Conservation (phyloP, 768 basidiomycete species). For the Boletus reticulatus region DNA sequence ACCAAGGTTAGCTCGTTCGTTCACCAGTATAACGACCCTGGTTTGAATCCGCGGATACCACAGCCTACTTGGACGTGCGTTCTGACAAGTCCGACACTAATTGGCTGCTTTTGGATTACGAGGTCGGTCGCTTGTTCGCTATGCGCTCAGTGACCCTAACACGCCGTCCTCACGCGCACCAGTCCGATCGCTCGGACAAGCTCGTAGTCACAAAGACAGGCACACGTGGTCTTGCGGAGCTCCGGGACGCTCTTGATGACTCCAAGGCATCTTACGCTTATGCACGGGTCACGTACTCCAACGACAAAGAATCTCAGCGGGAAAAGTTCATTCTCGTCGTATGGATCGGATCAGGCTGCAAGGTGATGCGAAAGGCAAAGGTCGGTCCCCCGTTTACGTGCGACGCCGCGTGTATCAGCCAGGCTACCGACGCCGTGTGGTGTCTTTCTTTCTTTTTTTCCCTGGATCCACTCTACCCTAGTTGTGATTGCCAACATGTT, state of each 20-base stretch:
- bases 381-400: slow-evolving; percentile 40
- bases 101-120: slow-evolving; percentile 91
- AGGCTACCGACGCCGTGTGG: slow-evolving; percentile 6
- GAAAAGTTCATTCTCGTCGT: slow-evolving; percentile 87
- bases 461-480: slow-evolving; percentile 19
- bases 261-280: slow-evolving; percentile 82
- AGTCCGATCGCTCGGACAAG: slow-evolving; percentile 79
- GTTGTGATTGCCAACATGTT: slow-evolving; percentile 17
- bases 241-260: slow-evolving; percentile 68
- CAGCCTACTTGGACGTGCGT: slow-evolving; percentile 88
- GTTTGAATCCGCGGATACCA: slow-evolving; percentile 10
- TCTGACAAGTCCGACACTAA: slow-evolving; percentile 82
- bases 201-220: slow-evolving; percentile 78
- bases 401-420: slow-evolving; percentile 14
- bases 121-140: slow-evolving; percentile 41
- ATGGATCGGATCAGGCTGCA: slow-evolving; percentile 81
- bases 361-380: slow-evolving; percentile 92
- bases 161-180: slow-evolving; percentile 18
- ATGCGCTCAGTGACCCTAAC: slow-evolving; percentile 9
- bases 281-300: slow-evolving; percentile 78
- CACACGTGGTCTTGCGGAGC: slow-evolving; percentile 74
- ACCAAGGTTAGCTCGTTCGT: slow-evolving; percentile 52
- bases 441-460: slow-evolving; percentile 1
- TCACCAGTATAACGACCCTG: neutral
- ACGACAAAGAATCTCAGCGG: slow-evolving; percentile 81